Conservation (phyloP, 192 early-diverging fungal species). For the Pilaira anomala region DNA sequence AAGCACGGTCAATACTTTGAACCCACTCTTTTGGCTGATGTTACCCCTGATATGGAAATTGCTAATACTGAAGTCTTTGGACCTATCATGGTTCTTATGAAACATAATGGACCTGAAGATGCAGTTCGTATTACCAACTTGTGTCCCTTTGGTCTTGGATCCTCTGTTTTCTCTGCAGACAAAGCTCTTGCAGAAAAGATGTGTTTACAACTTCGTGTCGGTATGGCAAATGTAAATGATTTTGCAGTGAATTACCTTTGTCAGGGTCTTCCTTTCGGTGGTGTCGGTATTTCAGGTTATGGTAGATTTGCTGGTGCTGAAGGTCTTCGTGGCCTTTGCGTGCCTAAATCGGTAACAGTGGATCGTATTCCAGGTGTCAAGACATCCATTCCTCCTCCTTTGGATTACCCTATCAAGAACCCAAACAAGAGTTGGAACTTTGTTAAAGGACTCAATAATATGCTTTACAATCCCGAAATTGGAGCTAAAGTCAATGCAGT, state of each 20-base stretch:
- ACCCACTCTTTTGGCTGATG: constrained; percentile 79
- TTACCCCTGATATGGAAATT: constrained; percentile 73
- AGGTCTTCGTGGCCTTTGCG: constrained; percentile 68
- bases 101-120: constrained; percentile 63
- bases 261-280: constrained; percentile 80
- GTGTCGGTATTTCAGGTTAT: constrained; percentile 75
- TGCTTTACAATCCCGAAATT: constrained; percentile 49
- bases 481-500: constrained; percentile 49
- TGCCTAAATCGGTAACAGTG: constrained; percentile 66
- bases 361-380: constrained; percentile 71
- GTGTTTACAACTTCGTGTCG: constrained; percentile 59
- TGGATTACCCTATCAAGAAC: constrained; percentile 73
- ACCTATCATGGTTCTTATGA: constrained; percentile 78
- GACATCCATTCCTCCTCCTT: constrained; percentile 68
- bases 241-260: constrained; percentile 84
- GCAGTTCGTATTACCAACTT: constrained; percentile 66
- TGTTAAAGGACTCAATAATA: constrained; percentile 53
- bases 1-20: constrained; percentile 77
- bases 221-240: constrained; percentile 86
- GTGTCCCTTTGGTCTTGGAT: constrained; percentile 74
- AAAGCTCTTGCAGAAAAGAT: constrained; percentile 56
- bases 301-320: constrained; percentile 70
- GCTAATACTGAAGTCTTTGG: constrained; percentile 76
- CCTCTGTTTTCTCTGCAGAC: constrained; percentile 74
- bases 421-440: constrained; percentile 52